Base-by-base conservation (phyloP, 2,329 filamentous ascomycete genomes). In the Didymella pomorum region DNA sequence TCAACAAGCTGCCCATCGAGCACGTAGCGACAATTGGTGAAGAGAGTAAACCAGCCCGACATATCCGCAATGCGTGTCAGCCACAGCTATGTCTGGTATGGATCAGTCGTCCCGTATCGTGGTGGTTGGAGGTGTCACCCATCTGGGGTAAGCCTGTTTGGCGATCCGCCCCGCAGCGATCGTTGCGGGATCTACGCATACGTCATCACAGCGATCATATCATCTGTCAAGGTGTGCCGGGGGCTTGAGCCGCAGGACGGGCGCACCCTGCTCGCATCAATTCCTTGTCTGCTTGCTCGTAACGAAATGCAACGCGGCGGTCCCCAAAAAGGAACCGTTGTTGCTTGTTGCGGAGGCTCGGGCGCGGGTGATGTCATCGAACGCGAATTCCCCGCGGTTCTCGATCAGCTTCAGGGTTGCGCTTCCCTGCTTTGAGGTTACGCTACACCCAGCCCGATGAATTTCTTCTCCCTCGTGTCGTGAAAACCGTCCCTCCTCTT, bases 1-100 rank as follows among this genome's bases (percentile, higher is more conserved):
- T 80, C 74, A 28, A 80, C 71, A 11, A 82, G 70, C 62, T 78
- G 64, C 58, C 80, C 80, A 52, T 77, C 65, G 51, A 79, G 76
- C 61, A 79, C 77, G 21, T 81, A 76, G 51, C 79, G 77, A 63
- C 76, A 79, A 61, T 82, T 82, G 21, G 76, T 78, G 66, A 82
- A 81, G 50, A 77, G 74, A 16, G 78, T 82, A 64, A 80, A 79
- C 70, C 75, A 79, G 68, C 77, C 76, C 23, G 75, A 73, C 76
- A 78, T 78, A 56, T 51, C 60, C 52, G 54, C 33, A 50, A 28
- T 29, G 44, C 14, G 23, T 35, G 31, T 18, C n/a, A 41, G 49
- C 55, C 39, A 58, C 50, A 53, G 50, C 49, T 45, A 44, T 21
- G 29, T 33, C 37, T 21, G 37, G 49, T 52, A 48, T 45, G 11